Evolutionary conservation across 768 basidiomycete genomes (phyloP).

Genomic region (Panaeolus papilionaceus): DNA sequence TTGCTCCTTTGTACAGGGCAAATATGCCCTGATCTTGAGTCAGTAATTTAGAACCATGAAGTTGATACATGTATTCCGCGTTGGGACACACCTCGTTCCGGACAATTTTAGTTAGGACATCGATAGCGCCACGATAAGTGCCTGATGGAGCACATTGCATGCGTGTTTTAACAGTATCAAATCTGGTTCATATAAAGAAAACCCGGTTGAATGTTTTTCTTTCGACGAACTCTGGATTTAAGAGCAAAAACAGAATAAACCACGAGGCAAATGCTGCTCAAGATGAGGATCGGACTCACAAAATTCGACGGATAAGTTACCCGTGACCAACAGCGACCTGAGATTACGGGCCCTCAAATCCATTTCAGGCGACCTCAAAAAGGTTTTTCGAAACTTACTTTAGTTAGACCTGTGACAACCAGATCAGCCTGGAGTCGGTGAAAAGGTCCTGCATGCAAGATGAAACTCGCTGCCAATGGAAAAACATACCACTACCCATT

Average conservation of each 20-base stretch:
- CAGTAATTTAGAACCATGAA: conserved; percentile 20
- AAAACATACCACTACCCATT: conserved; percentile 61
- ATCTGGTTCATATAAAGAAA: conserved; percentile 40
- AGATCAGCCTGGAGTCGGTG: conserved; percentile 14
- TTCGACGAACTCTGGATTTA: neutral
- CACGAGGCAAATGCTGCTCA: neutral
- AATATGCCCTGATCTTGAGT: conserved; percentile 51
- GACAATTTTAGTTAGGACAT: conserved; percentile 62
- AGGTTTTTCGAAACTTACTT: conserved; percentile 38
- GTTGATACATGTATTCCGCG: neutral
- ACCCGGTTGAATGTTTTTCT: neutral
- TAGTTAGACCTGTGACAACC: conserved; percentile 50
- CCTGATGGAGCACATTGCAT: conserved; percentile 73
- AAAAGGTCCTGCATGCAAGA: neutral
- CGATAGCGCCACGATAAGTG: conserved; percentile 65
- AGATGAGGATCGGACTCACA: conserved; percentile 15
- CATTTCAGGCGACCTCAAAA: conserved; percentile 19
- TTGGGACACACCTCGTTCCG: conserved; percentile 58
- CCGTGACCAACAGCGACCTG: conserved; percentile 78
- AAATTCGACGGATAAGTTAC: conserved; percentile 36
- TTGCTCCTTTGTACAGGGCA: conserved; percentile 78
- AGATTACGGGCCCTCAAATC: conserved; percentile 2
- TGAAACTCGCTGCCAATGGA: conserved; percentile 1
- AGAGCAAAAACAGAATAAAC: conserved; percentile 3
- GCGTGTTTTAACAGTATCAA: conserved; percentile 78